Evolutionary conservation across 1,284 basidiomycete species (phyloP), one percentile per base, ranked within the genome.

Genomic region (Irpex lacteus): DNA sequence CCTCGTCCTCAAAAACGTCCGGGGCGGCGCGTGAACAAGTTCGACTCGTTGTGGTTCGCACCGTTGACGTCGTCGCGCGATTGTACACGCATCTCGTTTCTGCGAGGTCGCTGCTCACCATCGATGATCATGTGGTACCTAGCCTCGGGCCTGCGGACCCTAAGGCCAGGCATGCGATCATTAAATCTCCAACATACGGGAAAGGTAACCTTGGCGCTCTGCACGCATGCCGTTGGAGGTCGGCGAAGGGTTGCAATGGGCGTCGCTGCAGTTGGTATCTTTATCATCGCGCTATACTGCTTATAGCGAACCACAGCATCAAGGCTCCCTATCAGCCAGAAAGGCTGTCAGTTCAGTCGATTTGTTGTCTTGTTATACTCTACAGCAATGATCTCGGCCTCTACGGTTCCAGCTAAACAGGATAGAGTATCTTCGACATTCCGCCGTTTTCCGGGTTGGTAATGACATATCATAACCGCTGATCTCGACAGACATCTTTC

Each of bases 111-210:
- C 6, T 56, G 21, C 54, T n/a, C 54, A 11, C 54, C 54, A 56
- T 56, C 54, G 54, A 56, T 56, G 54, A 56, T 56, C 54, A 56
- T 56, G 54, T 56, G 54, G 54, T 56, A 11, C 54, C 54, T 56
- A 56, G 54, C 21, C 54, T 56, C 54, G 54, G 54, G 54, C 54
- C 54, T 56, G 15, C 26, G 54, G 32, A 36, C 34, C 54, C 54
- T 36, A 21, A 53, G 50, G 50, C 18, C 9, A 15, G 50, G 19
- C 54, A 36, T 56, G 26, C 54, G 54, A 36, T 56, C 54, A 36
- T 36, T 34, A 18, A 32, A 56, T 56, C 15, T 32, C 9, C 50
- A 52, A 21, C 50, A 13, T 8, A 52, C 19, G 11, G 54, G 21
- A 56, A 36, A 26, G 34, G 34, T 34, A 56, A 26, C 54, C 32